Base-by-base conservation (phyloP, 108 stramenopile species). In the Discostella stelligeroides region DNA sequence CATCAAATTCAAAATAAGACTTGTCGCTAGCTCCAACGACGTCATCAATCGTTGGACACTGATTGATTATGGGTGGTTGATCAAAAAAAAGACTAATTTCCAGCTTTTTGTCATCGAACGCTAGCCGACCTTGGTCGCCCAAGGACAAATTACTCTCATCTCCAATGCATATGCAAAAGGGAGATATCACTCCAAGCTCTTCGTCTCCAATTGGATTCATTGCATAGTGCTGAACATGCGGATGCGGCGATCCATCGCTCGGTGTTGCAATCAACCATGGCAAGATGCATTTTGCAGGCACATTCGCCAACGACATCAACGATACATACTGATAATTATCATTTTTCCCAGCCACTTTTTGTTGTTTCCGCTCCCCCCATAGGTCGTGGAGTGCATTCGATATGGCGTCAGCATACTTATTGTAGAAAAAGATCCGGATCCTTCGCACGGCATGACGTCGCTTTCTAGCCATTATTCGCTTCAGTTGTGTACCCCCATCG, bases 121-220 rank as follows among this genome's bases (percentile, higher is more conserved):
- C 18, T 34, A 75, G 54, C 39, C 34, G 57, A 21, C 6, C 20
- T 40, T 9, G 9, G 41, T 21, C 18, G 42, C 1, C 7, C 34
- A 37, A 56, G 8, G 14, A 43, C 51, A 29, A 34, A 68, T 65
- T 30, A 20, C 76, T 79, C 27, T 37, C 45, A 60, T 85, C 85
- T 4, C 87, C 91, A 51, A 92, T 74, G 62, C 91, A 92, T 18
- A 90, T 61, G 56, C 91, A 92, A 68, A 83, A 89, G 0, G 60
- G 60, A 11, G 75, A 77, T 15, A 29, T 30, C 14, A 57, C 47
- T 18, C 79, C 79, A 56, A 51, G 50, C 0, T 69, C 73, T 14
- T 70, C 73, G 50, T 80, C 79, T 20, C 67, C 68, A 30, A 80
- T 70, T 48, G 63, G 68, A 64, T 79, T 79, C 27, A 61, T 48